These are phyloP conservation scores for Nicotiana undulata DNA, from an alignment of 257 asterid species.

Conservation along the genomic window DNA sequence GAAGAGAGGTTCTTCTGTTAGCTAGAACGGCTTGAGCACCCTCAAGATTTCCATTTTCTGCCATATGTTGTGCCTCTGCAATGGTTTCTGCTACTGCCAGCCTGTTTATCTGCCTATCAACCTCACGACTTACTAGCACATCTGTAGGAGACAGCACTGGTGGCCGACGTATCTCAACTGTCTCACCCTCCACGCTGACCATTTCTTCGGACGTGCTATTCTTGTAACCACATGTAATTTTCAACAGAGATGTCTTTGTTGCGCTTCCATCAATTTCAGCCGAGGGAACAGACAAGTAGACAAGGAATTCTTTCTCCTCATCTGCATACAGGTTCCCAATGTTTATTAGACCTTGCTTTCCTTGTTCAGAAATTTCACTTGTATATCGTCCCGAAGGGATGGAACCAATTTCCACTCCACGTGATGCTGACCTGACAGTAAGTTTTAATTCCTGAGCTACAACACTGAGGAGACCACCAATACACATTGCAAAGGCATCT, in stretches of 20 bases:
- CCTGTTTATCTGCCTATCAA: constrained; percentile 41
- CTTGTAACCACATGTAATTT: constrained; percentile 23
- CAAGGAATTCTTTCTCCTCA: constrained; percentile 35
- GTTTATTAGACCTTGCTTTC: constrained; percentile 15
- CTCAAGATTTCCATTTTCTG: constrained; percentile 30
- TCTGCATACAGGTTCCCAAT: constrained; percentile 42
- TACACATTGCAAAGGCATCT: constrained; percentile 39
- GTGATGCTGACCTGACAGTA: constrained; percentile 16
- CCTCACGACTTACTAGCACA: constrained; percentile 20
- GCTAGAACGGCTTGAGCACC: constrained; percentile 25
- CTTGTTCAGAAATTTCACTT: constrained; percentile 15
- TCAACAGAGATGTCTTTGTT: constrained; percentile 22
- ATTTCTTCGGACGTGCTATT: constrained; percentile 11
- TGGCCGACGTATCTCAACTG: constrained; percentile 28
- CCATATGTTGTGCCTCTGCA: constrained; percentile 31
- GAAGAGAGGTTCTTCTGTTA: constrained; percentile 4
- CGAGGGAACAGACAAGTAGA: constrained; percentile 22
- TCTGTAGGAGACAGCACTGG: constrained; percentile 7
- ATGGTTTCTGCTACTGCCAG: constrained; percentile 24
- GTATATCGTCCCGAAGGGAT: constrained; percentile 28
- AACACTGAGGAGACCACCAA: constrained; percentile 43
- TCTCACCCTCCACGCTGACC: constrained; percentile 15
- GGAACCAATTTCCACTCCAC: constrained; percentile 28
- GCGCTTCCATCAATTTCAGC: not conserved
- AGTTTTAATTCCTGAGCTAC: constrained; percentile 30